A percentile compares a stretch with the other conserved stretches of the same genome.
phyloP scores from a whole-genome alignment of 495 filamentous ascomycete genomes.

The Hypoxylon fuscum region DNA sequence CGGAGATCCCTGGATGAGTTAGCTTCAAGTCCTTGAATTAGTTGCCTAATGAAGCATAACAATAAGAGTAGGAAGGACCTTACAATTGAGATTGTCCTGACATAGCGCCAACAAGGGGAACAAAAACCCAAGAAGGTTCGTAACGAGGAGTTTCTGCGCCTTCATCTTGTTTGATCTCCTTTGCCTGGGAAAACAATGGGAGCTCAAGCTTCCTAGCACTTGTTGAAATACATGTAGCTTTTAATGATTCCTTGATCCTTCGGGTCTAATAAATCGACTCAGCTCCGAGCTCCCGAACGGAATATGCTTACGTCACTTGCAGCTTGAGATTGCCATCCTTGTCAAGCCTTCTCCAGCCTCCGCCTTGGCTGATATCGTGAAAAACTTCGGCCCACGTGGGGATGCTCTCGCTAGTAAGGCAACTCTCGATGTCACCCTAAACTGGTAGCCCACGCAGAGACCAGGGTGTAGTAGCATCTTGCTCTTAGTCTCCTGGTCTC shows the following conservation, averaged over 20 bases:
- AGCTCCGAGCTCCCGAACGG: slow-evolving; percentile 7
- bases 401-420: not conserved
- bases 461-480: slow-evolving; percentile 13
- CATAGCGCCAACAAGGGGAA: slow-evolving; percentile 36
- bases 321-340: slow-evolving; percentile 19
- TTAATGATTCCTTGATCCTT: slow-evolving; percentile 22
- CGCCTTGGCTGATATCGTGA: slow-evolving; percentile 1
- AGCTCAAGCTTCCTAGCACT: slow-evolving; percentile 3
- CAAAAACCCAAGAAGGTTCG: slow-evolving; percentile 24
- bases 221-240: slow-evolving; percentile 4
- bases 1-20: slow-evolving; percentile 51
- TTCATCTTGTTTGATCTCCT: slow-evolving; percentile 16
- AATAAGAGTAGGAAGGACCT: slow-evolving; percentile 11
- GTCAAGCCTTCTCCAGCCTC: slow-evolving; percentile 15
- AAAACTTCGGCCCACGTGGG: not conserved
- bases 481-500: too few relatives aligned
- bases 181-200: not conserved
- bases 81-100: slow-evolving; percentile 38
- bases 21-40: slow-evolving; percentile 21
- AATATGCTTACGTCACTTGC: slow-evolving; percentile 18
- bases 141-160: slow-evolving; percentile 6
- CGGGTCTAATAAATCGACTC: slow-evolving; percentile 9
- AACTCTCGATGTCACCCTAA: too few relatives aligned
- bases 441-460: slow-evolving; percentile 1
- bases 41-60: slow-evolving; percentile 11